Evolutionary conservation across 164 flowering plant species (phyloP), one percentile per base, ranked within the genome.

Genomic region (Vitis cinerea): DNA sequence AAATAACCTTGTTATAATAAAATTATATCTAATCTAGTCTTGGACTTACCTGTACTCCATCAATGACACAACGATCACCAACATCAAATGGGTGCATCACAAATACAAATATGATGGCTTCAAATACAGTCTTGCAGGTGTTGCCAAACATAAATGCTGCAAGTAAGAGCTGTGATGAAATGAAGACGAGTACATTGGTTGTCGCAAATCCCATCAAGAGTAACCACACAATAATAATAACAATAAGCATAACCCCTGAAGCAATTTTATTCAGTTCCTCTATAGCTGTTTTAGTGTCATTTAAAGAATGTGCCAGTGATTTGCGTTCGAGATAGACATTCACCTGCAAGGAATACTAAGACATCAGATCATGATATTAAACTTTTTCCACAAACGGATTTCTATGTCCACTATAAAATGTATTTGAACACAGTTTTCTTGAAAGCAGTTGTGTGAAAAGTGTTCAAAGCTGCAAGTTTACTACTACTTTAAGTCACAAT

Each of bases 81-180:
- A 95, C 97, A 70, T 93, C 99, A 77, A 84, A 95, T 9, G 98
- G 97, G 75, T 94, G 99, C 90, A 87, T 88, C 65, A 91, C 88
- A 62, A 95, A 95, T 10, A 91, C 96, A 74, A 95, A 93, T 52
- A 95, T 83, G 76, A 93, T 83, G 66, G 93, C 88, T 80, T 95
- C 98, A 75, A 95, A 93, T 14, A 88, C 73, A 29, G 84, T 85
- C 80, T 88, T 95, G 78, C 81, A 83, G 1, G 93, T 83, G 76
- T 90, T 90, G 6, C 97, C 96, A 62, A 95, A 90, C 83, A 95
- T 77, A 67, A 93, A 95, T 3, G 44, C 94, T 56, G 82, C 80
- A 0, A 89, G 74, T 48, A 95, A 51, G 58, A 90, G 67, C 80
- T 93, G 99, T 37, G 98, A 91, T 62, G 94, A 83, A 65, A 93